These are phyloP conservation scores for Gilbertella persicaria DNA, from an alignment of 371 early-diverging fungal species.

Conservation along the genomic window DNA sequence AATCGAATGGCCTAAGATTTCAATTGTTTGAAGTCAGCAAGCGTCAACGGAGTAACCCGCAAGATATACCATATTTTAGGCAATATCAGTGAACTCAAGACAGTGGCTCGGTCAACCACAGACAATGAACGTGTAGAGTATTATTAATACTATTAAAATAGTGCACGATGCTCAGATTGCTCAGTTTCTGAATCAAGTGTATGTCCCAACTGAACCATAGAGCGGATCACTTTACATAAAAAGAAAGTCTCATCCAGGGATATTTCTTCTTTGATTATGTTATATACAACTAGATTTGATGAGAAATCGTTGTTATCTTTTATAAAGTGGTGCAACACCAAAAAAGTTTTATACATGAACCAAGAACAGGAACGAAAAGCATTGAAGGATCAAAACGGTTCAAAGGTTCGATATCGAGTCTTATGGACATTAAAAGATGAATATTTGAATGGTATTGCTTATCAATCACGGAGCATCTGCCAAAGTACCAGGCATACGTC, in stretches of 20 bases:
- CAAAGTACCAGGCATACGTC: conserved; percentile 15
- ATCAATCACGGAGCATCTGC: conserved; percentile 15
- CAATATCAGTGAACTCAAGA: no score
- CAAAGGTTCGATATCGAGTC: conserved; percentile 12
- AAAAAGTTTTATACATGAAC: conserved; percentile 16
- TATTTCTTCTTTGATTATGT: conserved; percentile 6
- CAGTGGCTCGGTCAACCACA: no score
- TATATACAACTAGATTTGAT: conserved; percentile 4
- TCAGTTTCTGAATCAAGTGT: no score
- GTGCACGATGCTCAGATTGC: conserved; percentile 6
- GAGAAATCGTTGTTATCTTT: conserved; percentile 11
- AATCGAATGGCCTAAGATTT: no score
- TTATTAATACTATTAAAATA: conserved; percentile 7
- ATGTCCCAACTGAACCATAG: no score
- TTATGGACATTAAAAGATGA: conserved; percentile 13
- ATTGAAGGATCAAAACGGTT: conserved; percentile 11
- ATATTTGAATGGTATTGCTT: conserved; percentile 15
- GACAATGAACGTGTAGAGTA: no score
- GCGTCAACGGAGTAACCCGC: no score
- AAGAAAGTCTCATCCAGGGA: no score
- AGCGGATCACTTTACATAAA: conserved; percentile 8
- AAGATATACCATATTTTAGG: no score
- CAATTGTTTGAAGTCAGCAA: no score
- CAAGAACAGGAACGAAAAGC: conserved; percentile 8
- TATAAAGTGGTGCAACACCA: conserved; percentile 7